Evolutionary conservation across 2,329 filamentous ascomycete species (phyloP).

Genomic region (Calonectria henricotiae): DNA sequence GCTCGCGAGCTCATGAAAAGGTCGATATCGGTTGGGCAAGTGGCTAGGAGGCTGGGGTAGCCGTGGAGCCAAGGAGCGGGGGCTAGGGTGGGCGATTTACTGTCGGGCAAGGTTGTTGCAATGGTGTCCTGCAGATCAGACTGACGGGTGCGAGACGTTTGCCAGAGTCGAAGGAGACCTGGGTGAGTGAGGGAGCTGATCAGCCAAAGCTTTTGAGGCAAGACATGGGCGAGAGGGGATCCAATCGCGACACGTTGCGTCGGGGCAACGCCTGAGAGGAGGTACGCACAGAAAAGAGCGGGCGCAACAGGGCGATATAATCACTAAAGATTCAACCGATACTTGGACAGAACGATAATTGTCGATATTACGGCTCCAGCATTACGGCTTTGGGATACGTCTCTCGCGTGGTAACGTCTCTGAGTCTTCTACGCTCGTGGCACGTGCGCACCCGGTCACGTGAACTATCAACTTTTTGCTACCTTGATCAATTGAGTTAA

Average conservation of each 20-base stretch:
- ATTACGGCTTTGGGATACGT: conserved; percentile 39
- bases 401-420: conserved; percentile 12
- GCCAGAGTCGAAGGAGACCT: conserved; percentile 48
- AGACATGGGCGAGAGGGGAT: conserved; percentile 51
- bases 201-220: conserved; percentile 52
- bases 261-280: conserved; percentile 30
- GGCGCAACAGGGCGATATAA: conserved; percentile 55
- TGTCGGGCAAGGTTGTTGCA: conserved; percentile 38
- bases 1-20: conserved; percentile 55
- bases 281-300: conserved; percentile 57
- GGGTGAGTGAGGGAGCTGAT: conserved; percentile 44
- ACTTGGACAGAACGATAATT: conserved; percentile 60
- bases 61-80: conserved; percentile 27
- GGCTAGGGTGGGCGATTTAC: conserved; percentile 37
- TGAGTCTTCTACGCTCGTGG: conserved; percentile 34
- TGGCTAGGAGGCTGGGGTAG: conserved; percentile 34
- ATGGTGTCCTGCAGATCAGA: conserved; percentile 30
- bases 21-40: conserved; percentile 39
- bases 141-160: conserved; percentile 43
- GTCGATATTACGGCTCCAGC: conserved; percentile 55
- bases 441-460: conserved; percentile 49
- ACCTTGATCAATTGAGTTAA: conserved; percentile 15
- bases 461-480: conserved; percentile 31
- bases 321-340: conserved; percentile 60
- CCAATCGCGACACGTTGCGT: conserved; percentile 51